Conservation (phyloP, 495 filamentous ascomycete genomes). For the Penicillium taxi region DNA sequence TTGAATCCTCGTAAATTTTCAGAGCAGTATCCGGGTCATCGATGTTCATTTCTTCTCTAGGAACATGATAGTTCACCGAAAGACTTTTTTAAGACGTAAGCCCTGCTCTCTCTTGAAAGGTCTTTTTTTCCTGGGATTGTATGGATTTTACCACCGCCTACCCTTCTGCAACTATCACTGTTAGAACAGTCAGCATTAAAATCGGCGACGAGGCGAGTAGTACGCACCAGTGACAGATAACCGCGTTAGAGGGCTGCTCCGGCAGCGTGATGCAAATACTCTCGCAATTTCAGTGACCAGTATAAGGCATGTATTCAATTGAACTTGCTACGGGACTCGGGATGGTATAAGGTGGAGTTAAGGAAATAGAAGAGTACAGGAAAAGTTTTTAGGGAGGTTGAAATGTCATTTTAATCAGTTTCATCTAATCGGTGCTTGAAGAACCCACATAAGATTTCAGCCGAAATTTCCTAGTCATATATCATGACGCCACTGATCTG, state of each 20-base stretch:
- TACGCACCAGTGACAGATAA: slow-evolving; percentile 24
- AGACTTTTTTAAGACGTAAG: slow-evolving; percentile 1
- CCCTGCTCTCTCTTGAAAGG: too few species aligned
- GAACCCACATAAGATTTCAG: too few species aligned
- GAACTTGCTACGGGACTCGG: too few species aligned
- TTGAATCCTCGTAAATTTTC: slow-evolving; percentile 13
- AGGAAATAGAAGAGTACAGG: too few species aligned
- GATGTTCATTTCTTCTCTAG: slow-evolving; percentile 12
- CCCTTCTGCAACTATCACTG: slow-evolving; percentile 18
- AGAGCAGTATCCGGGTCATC: slow-evolving; percentile 11
- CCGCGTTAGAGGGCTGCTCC: slow-evolving; percentile 11
- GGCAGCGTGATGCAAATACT: slow-evolving; percentile 23
- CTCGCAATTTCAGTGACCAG: slow-evolving; percentile 25
- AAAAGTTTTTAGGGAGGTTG: too few species aligned
- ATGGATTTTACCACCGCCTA: slow-evolving; percentile 16
- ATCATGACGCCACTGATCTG: too few species aligned
- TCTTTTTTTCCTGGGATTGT: background rate
- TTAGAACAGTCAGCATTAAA: background rate
- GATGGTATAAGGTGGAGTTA: too few species aligned
- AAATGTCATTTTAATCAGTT: too few species aligned
- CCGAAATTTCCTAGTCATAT: too few species aligned
- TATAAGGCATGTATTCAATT: slow-evolving; percentile 16
- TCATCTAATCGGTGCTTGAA: too few species aligned
- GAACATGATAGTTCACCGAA: slow-evolving; percentile 21
- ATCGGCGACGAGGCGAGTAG: background rate